Percentiles rank a stretch among this genome's conserved stretches.
phyloP scores from a whole-genome alignment of 202 grass and related monocot genomes.

The Schoenoplectus tabernaemontani region DNA sequence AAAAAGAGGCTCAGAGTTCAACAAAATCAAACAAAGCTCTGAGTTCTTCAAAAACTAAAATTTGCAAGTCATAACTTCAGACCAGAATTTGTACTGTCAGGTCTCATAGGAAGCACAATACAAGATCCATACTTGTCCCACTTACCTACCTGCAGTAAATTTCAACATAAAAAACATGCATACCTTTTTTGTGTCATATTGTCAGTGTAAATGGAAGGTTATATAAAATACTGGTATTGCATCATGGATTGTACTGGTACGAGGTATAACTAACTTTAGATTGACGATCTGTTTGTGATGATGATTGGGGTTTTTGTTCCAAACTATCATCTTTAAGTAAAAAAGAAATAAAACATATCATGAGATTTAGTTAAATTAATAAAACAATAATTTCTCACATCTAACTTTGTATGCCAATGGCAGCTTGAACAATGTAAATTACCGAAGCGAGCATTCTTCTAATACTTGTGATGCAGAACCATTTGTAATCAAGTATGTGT shows the following conservation, averaged over 20 bases:
- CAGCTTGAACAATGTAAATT: neutral
- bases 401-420: neutral
- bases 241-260: neutral
- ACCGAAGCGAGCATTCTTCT: neutral
- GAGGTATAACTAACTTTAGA: slow-evolving; percentile 7
- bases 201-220: neutral
- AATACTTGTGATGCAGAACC: neutral
- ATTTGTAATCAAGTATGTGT: neutral
- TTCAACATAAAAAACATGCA: neutral
- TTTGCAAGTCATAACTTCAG: neutral
- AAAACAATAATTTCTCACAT: neutral
- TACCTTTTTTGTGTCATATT: neutral
- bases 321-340: neutral
- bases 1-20: neutral
- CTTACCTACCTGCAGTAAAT: neutral
- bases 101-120: slow-evolving; percentile 20
- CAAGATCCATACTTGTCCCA: neutral
- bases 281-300: neutral
- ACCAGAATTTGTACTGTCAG: slow-evolving; percentile 22
- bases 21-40: neutral
- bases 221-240: neutral
- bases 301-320: slow-evolving; percentile 14
- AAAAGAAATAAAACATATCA: neutral
- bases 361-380: neutral
- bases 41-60: neutral